These are phyloP conservation scores for Sclerotinia sclerotiorum DNA, from an alignment of 2,329 filamentous ascomycete genomes.

Conservation along the genomic window DNA sequence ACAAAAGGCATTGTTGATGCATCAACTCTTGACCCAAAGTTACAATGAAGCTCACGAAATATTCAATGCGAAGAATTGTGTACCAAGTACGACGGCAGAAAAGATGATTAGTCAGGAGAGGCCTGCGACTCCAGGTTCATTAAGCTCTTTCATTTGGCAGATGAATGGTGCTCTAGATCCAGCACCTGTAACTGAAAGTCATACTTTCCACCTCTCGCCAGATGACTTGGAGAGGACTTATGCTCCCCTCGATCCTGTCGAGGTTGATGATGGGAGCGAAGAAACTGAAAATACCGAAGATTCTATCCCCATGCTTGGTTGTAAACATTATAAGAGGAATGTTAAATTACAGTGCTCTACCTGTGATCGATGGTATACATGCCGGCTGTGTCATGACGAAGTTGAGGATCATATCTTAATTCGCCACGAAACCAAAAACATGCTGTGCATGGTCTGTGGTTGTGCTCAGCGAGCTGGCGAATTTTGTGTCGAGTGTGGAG, in stretches of 20 bases:
- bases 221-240: constrained; percentile 69
- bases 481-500: constrained; percentile 73
- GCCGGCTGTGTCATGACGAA: constrained; percentile 89
- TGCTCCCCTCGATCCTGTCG: constrained; percentile 54
- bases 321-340: constrained; percentile 90
- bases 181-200: constrained; percentile 29
- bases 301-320: constrained; percentile 61
- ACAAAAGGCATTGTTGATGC: constrained; percentile 72
- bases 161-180: constrained; percentile 40
- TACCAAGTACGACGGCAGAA: constrained; percentile 30
- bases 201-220: constrained; percentile 52
- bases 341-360: constrained; percentile 93
- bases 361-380: constrained; percentile 91
- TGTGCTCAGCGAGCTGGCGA: constrained; percentile 81
- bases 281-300: constrained; percentile 37
- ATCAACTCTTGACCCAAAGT: constrained; percentile 67
- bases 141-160: constrained; percentile 61
- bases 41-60: constrained; percentile 53
- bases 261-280: constrained; percentile 47
- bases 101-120: constrained; percentile 44
- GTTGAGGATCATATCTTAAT: constrained; percentile 76
- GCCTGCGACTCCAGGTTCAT: constrained; percentile 46
- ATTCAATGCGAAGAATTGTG: constrained; percentile 36
- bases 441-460: constrained; percentile 95
- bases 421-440: constrained; percentile 82